Evolutionary conservation across 768 basidiomycete genomes (phyloP).

Genomic region (Suillus alpinus): DNA sequence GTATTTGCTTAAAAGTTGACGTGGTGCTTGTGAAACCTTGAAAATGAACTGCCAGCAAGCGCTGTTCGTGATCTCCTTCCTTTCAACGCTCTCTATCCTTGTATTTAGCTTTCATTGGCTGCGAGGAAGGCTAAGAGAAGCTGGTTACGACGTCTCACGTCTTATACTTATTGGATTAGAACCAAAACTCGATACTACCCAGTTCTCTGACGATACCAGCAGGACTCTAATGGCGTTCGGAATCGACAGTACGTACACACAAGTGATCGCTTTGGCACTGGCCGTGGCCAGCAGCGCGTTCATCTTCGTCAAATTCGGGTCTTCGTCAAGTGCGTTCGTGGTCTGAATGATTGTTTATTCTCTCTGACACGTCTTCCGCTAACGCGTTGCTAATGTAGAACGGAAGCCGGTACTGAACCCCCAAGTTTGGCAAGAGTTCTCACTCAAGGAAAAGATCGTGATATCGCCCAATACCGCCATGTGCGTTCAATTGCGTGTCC

Average conservation of each 20-base stretch:
- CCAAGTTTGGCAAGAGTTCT: conserved; percentile 76
- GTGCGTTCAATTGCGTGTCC: conserved; percentile 41
- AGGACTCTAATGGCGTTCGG: conserved; percentile 14
- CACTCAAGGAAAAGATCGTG: conserved; percentile 74
- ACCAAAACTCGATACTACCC: conserved; percentile 22
- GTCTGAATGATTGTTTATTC: background rate
- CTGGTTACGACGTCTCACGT: conserved; percentile 55
- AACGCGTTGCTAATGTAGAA: conserved; percentile 35
- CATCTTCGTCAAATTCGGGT: conserved; percentile 50
- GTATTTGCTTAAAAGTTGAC: background rate
- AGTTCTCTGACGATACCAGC: background rate
- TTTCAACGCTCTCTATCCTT: conserved; percentile 47
- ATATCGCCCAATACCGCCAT: conserved; percentile 96
- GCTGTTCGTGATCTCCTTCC: conserved; percentile 53
- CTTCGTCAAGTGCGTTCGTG: conserved; percentile 38
- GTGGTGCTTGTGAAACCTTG: background rate
- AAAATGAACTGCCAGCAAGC: conserved; percentile 48
- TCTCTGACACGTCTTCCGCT: background rate
- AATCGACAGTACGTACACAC: conserved; percentile 24
- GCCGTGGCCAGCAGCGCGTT: conserved; percentile 47
- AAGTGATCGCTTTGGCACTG: conserved; percentile 52
- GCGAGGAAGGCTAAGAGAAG: conserved; percentile 41
- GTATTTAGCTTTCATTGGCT: conserved; percentile 42
- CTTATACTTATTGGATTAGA: conserved; percentile 63
- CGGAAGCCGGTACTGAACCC: conserved; percentile 73